Percentiles rank a stretch among this genome's conserved stretches.
These are phyloP conservation scores for Botrytis aclada DNA, from an alignment of 2,329 filamentous ascomycete species.

Conservation along the genomic window DNA sequence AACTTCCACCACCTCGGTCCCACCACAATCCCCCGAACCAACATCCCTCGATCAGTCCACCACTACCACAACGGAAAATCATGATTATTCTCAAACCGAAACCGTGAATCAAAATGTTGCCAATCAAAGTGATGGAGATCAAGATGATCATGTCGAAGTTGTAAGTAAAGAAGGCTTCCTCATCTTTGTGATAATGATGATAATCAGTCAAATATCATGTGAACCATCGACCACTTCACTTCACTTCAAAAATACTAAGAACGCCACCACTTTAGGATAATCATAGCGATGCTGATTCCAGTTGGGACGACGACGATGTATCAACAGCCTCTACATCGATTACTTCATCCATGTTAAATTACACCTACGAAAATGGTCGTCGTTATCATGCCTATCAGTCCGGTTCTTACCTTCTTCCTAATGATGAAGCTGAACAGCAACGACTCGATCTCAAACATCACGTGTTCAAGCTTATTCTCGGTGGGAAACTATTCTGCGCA, in stretches of 20 bases:
- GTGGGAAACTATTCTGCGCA: conserved; percentile 46
- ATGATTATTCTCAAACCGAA: neutral
- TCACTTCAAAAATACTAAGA: neutral
- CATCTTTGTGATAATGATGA: neutral
- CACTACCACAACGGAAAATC: neutral
- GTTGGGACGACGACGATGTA: conserved; percentile 6
- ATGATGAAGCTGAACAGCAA: conserved; percentile 59
- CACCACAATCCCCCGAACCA: neutral
- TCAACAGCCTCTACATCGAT: conserved; percentile 24
- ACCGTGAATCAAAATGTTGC: neutral
- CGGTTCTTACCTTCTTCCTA: conserved; percentile 56
- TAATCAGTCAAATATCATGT: neutral
- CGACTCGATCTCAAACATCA: conserved; percentile 51
- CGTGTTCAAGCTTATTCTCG: conserved; percentile 31
- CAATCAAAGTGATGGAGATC: conserved; percentile 5
- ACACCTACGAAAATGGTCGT: conserved; percentile 55
- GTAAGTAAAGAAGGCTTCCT: neutral
- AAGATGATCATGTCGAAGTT: conserved; percentile 9
- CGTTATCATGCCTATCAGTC: conserved; percentile 56
- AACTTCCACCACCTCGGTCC: neutral
- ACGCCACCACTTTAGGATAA: neutral
- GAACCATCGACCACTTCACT: neutral
- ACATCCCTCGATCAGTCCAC: neutral
- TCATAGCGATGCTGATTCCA: conserved; percentile 14
- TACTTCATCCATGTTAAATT: conserved; percentile 45